These are phyloP conservation scores for Tulasnella sp. DNA, from an alignment of 768 basidiomycete species.

Conservation along the genomic window DNA sequence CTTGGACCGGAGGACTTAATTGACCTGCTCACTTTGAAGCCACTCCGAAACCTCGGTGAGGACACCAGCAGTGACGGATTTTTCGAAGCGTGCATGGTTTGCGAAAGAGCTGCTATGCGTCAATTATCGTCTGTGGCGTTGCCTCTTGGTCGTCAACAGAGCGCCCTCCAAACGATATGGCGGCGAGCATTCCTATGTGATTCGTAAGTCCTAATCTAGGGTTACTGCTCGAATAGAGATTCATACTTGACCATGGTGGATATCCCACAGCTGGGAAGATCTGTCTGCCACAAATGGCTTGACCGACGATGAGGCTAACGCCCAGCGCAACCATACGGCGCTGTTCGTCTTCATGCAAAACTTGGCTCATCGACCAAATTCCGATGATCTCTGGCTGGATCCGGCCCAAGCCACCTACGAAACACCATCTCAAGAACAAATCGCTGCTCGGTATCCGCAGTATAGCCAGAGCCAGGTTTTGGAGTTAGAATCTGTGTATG, in stretches of 20 bases:
- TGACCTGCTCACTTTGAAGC: conserved; percentile 77
- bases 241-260: not conserved
- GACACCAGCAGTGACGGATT: conserved; percentile 16
- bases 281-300: not conserved
- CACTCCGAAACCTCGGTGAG: conserved; percentile 47
- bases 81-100: conserved; percentile 22
- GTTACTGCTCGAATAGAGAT: not conserved
- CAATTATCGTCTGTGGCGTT: no score
- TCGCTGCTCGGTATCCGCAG: conserved; percentile 8
- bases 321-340: not conserved
- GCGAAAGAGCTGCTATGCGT: conserved; percentile 31
- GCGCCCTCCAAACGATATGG: conserved; percentile 72
- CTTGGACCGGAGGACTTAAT: conserved; percentile 68
- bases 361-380: not conserved
- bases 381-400: not conserved
- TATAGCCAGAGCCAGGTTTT: conserved; percentile 1
- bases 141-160: conserved; percentile 39
- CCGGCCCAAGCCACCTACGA: not conserved
- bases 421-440: conserved; percentile 4
- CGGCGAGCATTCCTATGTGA: conserved; percentile 80
- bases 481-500: not conserved
- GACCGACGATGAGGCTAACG: not conserved
- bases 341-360: conserved; percentile 1
- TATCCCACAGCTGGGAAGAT: conserved; percentile 5
- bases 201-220: conserved; percentile 51